These are phyloP conservation scores for Hypoxylon intermedium DNA, from an alignment of 495 filamentous ascomycete genomes.

Conservation along the genomic window DNA sequence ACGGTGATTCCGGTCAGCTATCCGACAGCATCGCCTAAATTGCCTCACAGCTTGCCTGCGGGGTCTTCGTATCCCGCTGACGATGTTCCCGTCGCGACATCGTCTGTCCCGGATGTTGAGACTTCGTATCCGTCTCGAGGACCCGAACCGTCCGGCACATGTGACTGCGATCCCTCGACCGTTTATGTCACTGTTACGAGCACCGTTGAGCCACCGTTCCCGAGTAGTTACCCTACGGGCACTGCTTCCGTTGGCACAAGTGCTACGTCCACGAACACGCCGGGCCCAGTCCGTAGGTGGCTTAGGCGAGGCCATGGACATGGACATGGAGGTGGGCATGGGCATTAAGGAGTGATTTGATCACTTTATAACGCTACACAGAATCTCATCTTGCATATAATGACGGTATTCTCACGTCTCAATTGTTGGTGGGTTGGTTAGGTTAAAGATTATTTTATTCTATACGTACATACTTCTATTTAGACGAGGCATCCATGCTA, in stretches of 20 bases:
- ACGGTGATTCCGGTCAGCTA: constrained; percentile 24
- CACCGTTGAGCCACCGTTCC: constrained; percentile 38
- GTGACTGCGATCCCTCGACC: constrained; percentile 30
- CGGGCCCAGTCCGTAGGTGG: constrained; percentile 32
- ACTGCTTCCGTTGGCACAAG: constrained; percentile 11
- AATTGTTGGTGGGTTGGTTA: constrained; percentile 4
- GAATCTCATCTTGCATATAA: constrained; percentile 9
- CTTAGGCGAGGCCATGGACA: constrained; percentile 30
- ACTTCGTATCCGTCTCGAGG: constrained; percentile 12
- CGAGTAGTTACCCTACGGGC: constrained; percentile 27
- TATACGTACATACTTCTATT: constrained; percentile 6
- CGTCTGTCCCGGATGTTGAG: constrained; percentile 8
- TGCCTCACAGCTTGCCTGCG: constrained; percentile 9
- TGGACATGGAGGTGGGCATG: constrained; percentile 20
- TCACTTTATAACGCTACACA: neutral
- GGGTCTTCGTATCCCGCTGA: constrained; percentile 1
- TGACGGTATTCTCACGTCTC: neutral
- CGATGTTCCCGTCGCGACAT: constrained; percentile 9
- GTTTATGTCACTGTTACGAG: constrained; percentile 38
- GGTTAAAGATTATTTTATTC: neutral
- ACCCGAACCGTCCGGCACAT: constrained; percentile 4
- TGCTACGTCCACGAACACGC: constrained; percentile 18
- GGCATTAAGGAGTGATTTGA: neutral
- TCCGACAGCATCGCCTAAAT: neutral
- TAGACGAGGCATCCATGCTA: too few relatives aligned